Base-by-base conservation (phyloP, 345 rosid genomes). In the Boechera stricta region DNA sequence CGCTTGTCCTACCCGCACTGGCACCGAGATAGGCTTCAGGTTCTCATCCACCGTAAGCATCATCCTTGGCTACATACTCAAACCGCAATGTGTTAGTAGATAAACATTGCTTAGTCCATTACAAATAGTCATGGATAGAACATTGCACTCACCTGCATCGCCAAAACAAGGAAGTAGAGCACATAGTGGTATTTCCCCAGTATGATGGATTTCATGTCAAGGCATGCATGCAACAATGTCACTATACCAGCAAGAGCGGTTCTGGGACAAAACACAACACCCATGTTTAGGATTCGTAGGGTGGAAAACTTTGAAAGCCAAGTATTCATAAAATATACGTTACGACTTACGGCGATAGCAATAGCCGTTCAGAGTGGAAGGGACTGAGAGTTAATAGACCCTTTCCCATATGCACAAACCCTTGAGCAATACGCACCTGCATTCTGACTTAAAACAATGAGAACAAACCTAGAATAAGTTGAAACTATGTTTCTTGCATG, bases 381-480 rank as follows among this genome's bases (percentile, higher is more conserved):
- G 99, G 99, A 64, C 82, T 92, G 32, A 95, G 89, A 69, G 96
- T 95, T 82, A 95, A 74, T 31, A 95, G 87, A 51, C 99, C 99
- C 80, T 95, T 95, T 67, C 98, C 99, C 82, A 95, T 70, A 81
- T 95, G 97, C 69, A 89, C 99, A 6, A 92, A 81, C 58, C 98
- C 99, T 81, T 95, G 99, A 69, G 97, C 99, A 78, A 92, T 87
- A 73, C 97, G 88, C 68, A 94, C 98, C 98, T 94, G 83, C 73
- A 79, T 32, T 70, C 63, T 2, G 41, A 16, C 42, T 60, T 63
- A 26, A 64, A 32, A 42, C 53, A 53, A 52, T 79, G 57, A 32
- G 79, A 74, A 80, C 51, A 21, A 53, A 69, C 41, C 21, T 28
- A 57, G 9, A n/a, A 16, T 15, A 47, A 32, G 6, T 42, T 69